Percentiles rank a stretch among this genome's conserved stretches.
Evolutionary conservation across 2,329 filamentous ascomycete genomes (phyloP).

Genomic region (Aureobasidium zeae): DNA sequence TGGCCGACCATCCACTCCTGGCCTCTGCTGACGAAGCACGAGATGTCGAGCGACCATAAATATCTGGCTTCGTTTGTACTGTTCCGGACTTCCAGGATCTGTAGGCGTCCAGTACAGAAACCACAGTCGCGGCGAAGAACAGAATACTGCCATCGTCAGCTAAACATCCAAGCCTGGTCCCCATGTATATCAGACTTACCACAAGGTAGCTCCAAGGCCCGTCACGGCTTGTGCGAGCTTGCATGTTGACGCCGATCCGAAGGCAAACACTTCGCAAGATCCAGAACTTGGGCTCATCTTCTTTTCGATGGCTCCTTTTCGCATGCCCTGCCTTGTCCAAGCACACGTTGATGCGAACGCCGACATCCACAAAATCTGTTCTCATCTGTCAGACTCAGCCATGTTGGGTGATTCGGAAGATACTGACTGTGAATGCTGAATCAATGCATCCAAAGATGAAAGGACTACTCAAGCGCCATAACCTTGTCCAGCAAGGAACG

Average conservation of each 20-base stretch:
- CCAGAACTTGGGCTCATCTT: neutral
- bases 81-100: neutral
- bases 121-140: neutral
- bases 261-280: constrained; percentile 5
- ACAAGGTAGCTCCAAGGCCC: neutral
- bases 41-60: constrained; percentile 5
- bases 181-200: neutral
- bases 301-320: neutral
- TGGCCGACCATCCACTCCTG: constrained; percentile 6
- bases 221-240: constrained; percentile 2
- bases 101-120: neutral
- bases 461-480: constrained; percentile 7
- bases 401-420: neutral
- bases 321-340: constrained; percentile 3
- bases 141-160: neutral
- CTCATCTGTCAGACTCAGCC: neutral
- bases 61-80: neutral
- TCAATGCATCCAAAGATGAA: constrained; percentile 1
- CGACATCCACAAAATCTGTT: constrained; percentile 4
- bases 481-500: constrained; percentile 13
- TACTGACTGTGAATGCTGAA: neutral
- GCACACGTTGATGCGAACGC: constrained; percentile 4
- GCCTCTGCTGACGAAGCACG: constrained; percentile 5
- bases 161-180: neutral
- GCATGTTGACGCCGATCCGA: neutral